Evolutionary conservation across 2,329 filamentous ascomycete species (phyloP).

Genomic region (Colletotrichum neosansevieriae): DNA sequence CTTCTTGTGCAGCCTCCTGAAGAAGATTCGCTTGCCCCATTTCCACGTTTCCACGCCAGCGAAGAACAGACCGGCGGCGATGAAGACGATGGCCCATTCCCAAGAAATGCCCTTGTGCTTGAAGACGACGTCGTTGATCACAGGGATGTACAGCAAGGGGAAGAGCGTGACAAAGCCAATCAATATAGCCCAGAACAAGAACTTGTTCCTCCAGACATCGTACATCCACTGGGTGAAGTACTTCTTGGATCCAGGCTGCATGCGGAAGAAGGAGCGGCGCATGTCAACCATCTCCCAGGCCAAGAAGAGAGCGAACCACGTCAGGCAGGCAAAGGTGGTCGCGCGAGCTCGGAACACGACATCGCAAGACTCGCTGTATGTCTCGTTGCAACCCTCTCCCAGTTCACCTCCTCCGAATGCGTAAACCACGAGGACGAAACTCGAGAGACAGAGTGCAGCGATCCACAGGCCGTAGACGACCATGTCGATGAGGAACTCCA

Average conservation of each 20-base stretch:
- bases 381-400: constrained; percentile 65
- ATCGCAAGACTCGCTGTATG: constrained; percentile 61
- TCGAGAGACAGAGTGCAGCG: constrained; percentile 58
- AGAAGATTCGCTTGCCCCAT: constrained; percentile 55
- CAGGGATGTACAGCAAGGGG: constrained; percentile 60
- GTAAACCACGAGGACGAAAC: constrained; percentile 31
- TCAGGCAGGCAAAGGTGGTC: constrained; percentile 74
- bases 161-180: constrained; percentile 51
- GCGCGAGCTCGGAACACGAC: constrained; percentile 73
- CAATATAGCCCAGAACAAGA: constrained; percentile 62
- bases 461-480: constrained; percentile 72
- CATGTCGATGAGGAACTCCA: constrained; percentile 70
- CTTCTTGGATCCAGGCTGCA: constrained; percentile 67
- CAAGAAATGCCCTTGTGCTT: constrained; percentile 55
- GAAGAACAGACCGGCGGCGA: constrained; percentile 61
- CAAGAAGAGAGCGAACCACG: constrained; percentile 75
- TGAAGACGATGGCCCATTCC: constrained; percentile 65
- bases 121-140: constrained; percentile 62
- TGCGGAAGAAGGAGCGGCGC: constrained; percentile 73
- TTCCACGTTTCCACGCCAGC: constrained; percentile 64
- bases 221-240: constrained; percentile 70
- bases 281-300: constrained; percentile 77
- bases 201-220: constrained; percentile 65
- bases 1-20: constrained; percentile 28
- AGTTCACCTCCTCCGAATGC: constrained; percentile 62